phyloP scores from a whole-genome alignment of 139 green algal species.

The Bryopsis sp. region DNA sequence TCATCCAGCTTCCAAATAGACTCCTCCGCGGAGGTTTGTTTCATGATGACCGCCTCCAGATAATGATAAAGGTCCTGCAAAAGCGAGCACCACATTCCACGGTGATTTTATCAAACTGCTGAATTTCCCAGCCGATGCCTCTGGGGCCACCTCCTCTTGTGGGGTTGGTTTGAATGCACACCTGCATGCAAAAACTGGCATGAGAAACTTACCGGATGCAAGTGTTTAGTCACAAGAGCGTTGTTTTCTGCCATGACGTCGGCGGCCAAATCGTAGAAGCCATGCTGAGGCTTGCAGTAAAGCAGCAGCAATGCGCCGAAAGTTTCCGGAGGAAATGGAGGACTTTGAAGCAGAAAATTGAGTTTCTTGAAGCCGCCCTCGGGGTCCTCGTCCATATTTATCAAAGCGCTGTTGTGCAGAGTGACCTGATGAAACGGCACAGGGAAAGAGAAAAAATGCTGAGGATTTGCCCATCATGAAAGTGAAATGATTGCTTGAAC shows the following conservation, averaged over 20 bases:
- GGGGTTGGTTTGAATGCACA: too few species aligned
- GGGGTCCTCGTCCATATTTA: conserved; percentile 59
- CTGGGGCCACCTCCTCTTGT: too few species aligned
- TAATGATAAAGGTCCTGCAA: conserved; percentile 60
- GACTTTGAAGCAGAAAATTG: conserved; percentile 69
- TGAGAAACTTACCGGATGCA: conserved; percentile 14
- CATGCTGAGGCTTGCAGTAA: conserved; percentile 69
- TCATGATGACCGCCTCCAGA: conserved; percentile 56
- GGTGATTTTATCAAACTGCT: too few species aligned
- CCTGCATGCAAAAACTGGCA: too few species aligned
- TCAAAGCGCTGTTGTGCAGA: conserved; percentile 80
- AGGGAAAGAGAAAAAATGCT: neutral
- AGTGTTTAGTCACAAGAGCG: conserved; percentile 37
- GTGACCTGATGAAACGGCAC: conserved; percentile 66
- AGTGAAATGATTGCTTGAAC: too few species aligned
- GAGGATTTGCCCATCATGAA: neutral
- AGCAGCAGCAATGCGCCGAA: conserved; percentile 80
- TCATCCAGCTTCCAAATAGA: conserved; percentile 49
- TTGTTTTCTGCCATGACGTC: conserved; percentile 71
- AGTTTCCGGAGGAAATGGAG: conserved; percentile 68
- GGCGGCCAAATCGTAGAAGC: conserved; percentile 66
- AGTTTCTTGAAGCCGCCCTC: conserved; percentile 74
- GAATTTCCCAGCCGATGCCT: too few species aligned
- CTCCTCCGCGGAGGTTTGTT: conserved; percentile 42
- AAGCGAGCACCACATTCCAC: too few species aligned